These are phyloP conservation scores for Corchorus capsularis DNA, from an alignment of 345 rosid species.

Conservation along the genomic window DNA sequence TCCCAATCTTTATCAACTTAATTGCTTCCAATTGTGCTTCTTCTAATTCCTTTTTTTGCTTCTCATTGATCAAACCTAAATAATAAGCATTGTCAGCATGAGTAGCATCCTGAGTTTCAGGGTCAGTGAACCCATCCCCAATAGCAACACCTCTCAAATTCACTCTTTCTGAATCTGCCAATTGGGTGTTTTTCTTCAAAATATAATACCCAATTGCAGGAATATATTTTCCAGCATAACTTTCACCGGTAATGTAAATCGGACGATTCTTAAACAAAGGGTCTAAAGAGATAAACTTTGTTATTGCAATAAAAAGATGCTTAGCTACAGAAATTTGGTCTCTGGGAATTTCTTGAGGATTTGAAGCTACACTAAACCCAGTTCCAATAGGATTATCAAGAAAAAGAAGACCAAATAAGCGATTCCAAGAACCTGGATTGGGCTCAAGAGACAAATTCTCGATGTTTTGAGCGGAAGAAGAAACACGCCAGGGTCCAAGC, in stretches of 20 bases:
- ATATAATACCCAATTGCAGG: constrained; percentile 76
- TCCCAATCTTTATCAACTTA: constrained; percentile 34
- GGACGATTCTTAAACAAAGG: constrained; percentile 52
- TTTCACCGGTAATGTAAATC: constrained; percentile 67
- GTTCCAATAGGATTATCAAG: constrained; percentile 79
- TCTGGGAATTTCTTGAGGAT: constrained; percentile 54
- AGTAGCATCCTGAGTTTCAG: constrained; percentile 50
- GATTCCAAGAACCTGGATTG: constrained; percentile 78
- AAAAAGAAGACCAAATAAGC: constrained; percentile 68
- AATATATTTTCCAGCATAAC: constrained; percentile 78
- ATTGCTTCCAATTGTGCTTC: constrained; percentile 47
- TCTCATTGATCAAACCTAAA: constrained; percentile 65
- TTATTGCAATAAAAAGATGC: constrained; percentile 62
- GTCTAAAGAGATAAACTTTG: constrained; percentile 45
- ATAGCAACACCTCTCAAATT: constrained; percentile 69
- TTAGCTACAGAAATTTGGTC: constrained; percentile 55
- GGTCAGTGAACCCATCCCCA: constrained; percentile 81
- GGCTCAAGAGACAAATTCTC: constrained; percentile 38
- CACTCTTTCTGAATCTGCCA: constrained; percentile 31
- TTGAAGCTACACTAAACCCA: constrained; percentile 73
- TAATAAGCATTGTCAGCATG: constrained; percentile 60
- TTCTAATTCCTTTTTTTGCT: constrained; percentile 58
- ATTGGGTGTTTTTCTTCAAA: constrained; percentile 41
- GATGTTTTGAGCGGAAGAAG: constrained; percentile 29
- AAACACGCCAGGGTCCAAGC: constrained; percentile 73